Base-by-base conservation (phyloP, 768 basidiomycete species). In the Serendipita sp. region DNA sequence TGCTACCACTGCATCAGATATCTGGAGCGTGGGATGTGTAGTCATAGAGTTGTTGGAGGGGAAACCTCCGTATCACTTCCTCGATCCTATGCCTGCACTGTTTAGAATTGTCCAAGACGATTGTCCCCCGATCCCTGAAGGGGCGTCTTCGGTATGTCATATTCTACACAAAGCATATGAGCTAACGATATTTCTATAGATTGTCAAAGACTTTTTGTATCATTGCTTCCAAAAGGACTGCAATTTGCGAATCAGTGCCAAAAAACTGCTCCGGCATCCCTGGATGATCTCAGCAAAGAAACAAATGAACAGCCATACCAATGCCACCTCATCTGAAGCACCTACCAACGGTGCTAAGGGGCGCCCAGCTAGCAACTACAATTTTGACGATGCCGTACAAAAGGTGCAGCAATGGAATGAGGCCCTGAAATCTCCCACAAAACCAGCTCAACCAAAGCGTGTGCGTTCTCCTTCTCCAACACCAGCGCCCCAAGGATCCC, bases 391-490 rank as follows among this genome's bases (percentile, higher is more conserved):
- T 70, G 92, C 89, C 18, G 90, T 99, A 37, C 78, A 91, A 68
- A 85, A 90, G 72, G 95, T 99, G 29, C 95, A 97, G 73, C 91
- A 97, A 73, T 99, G 95, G 94, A 99, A 99, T 70, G 91, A 97
- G 72, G 95, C 94, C 0, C 76, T 98, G 65, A 92, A 90, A 74
- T 92, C 72, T 67, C 52, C 73, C 69, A 29, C 77, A 78, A 60
- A 60, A 18, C 55, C 55, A 8, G 27, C 18, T 29, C 29, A 31
- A 10, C 55, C 55, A 0, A 60, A 60, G 18, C 55, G 36, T 36
- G 55, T 37, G n/a, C 18, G 55, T n/a, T 31, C 64, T 67, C 69
- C 70, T 13, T 68, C 71, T 37, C 72, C 76, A 11, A 71, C 71
- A 60, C 72, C 74, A 68, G 70, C 68, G 31, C 68, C 66, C 58